phyloP scores from a whole-genome alignment of 2,329 filamentous ascomycete genomes.

The Trichophyton equinum region DNA sequence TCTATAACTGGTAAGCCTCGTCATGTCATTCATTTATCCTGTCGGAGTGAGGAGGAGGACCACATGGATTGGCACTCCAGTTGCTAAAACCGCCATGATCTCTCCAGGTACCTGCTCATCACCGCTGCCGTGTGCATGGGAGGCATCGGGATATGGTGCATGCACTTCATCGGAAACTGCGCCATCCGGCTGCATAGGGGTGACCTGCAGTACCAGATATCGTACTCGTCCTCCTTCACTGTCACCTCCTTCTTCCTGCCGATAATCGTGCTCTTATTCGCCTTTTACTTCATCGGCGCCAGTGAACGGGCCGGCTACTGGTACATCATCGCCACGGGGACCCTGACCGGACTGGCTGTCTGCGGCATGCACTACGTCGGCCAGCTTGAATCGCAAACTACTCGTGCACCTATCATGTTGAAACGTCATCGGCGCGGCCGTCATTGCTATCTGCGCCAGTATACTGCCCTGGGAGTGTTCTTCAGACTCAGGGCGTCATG shows the following conservation, averaged over 20 bases:
- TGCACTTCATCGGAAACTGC: slow-evolving; percentile 76
- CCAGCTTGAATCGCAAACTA: slow-evolving; percentile 74
- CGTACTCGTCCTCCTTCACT: slow-evolving; percentile 60
- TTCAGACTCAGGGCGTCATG: slow-evolving; percentile 64
- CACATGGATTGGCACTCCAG: too few species aligned
- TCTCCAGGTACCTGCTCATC: slow-evolving; percentile 41
- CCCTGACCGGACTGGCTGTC: slow-evolving; percentile 60
- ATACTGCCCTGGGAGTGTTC: slow-evolving; percentile 60
- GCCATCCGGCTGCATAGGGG: slow-evolving; percentile 60
- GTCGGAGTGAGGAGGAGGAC: too few species aligned
- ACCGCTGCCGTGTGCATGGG: slow-evolving; percentile 59
- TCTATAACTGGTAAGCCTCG: slow-evolving; percentile 52
- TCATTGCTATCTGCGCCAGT: slow-evolving; percentile 62
- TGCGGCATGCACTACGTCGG: slow-evolving; percentile 82
- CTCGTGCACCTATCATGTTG: slow-evolving; percentile 45
- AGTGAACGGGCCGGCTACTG: slow-evolving; percentile 46
- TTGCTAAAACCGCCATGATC: neutral
- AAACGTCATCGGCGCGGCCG: slow-evolving; percentile 54
- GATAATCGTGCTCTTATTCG: slow-evolving; percentile 57
- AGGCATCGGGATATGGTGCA: slow-evolving; percentile 61
- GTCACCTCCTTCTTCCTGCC: slow-evolving; percentile 69
- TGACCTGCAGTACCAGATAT: slow-evolving; percentile 51
- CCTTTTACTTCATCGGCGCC: slow-evolving; percentile 57
- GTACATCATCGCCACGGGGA: slow-evolving; percentile 50
- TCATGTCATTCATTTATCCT: too few species aligned